A percentile compares a stretch with the other conserved stretches of the same genome.
Evolutionary conservation across 768 basidiomycete species (phyloP).

Genomic region (Pulveroboletus frians): DNA sequence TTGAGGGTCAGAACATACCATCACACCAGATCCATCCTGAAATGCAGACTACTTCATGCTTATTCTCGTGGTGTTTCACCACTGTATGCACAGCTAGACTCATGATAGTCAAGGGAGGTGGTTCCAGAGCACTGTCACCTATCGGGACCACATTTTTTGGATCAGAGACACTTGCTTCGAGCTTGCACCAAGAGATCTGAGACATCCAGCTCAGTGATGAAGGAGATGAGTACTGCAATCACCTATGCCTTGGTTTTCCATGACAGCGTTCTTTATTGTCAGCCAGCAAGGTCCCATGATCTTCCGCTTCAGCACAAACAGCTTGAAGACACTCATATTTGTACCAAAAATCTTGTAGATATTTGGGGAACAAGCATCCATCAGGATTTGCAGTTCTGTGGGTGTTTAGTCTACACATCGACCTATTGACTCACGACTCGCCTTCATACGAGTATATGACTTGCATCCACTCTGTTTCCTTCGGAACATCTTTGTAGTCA

Average conservation of each 20-base stretch:
- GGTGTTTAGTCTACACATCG: neutral
- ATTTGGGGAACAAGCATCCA: slow-evolving; percentile 70
- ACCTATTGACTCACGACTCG: slow-evolving; percentile 30
- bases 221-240: neutral
- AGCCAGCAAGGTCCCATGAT: slow-evolving; percentile 99
- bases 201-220: neutral
- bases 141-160: slow-evolving; percentile 89
- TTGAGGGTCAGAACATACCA: slow-evolving; percentile 34
- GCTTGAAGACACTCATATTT: slow-evolving; percentile 87
- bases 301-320: slow-evolving; percentile 92
- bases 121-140: slow-evolving; percentile 66
- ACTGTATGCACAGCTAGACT: slow-evolving; percentile 85
- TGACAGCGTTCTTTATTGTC: slow-evolving; percentile 66
- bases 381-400: slow-evolving; percentile 49
- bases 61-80: slow-evolving; percentile 91
- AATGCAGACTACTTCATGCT: slow-evolving; percentile 86
- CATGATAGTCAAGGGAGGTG: slow-evolving; percentile 87
- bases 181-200: slow-evolving; percentile 95
- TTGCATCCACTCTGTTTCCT: slow-evolving; percentile 87
- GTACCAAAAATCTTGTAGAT: slow-evolving; percentile 88
- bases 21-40: slow-evolving; percentile 81
- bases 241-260: slow-evolving; percentile 78
- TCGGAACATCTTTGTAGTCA: slow-evolving; percentile 68
- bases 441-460: slow-evolving; percentile 88
- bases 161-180: slow-evolving; percentile 77